A percentile compares a stretch with the other conserved stretches of the same genome.
Conservation (phyloP, 1,284 basidiomycete genomes). For the Pyrrhoderma noxium region DNA sequence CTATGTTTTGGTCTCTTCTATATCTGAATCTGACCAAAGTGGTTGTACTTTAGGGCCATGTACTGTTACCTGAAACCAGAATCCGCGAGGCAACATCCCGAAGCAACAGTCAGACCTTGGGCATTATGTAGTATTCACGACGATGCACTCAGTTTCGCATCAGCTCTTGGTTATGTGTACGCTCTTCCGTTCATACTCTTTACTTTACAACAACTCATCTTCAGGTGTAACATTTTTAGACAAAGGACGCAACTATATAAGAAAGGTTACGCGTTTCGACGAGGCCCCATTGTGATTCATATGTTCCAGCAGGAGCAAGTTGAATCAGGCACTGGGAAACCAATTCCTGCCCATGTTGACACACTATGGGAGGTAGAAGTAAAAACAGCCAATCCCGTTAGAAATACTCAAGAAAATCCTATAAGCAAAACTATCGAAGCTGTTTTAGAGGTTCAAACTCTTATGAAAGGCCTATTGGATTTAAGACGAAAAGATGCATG, state of each 20-base stretch:
- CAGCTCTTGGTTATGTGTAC: slow-evolving; percentile 66
- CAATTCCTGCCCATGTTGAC: slow-evolving; percentile 63
- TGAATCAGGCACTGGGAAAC: slow-evolving; percentile 61
- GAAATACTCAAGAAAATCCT: slow-evolving; percentile 63
- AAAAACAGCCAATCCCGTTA: slow-evolving; percentile 66
- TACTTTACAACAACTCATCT: neutral
- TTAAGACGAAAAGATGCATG: slow-evolving; percentile 16
- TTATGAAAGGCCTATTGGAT: slow-evolving; percentile 51
- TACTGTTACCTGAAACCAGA: slow-evolving; percentile 76
- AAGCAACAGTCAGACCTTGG: slow-evolving; percentile 77
- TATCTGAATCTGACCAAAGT: no score
- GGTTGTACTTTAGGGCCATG: slow-evolving; percentile 45
- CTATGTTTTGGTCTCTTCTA: neutral
- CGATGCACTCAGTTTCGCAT: slow-evolving; percentile 69
- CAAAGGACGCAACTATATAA: slow-evolving; percentile 65
- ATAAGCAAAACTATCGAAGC: slow-evolving; percentile 57
- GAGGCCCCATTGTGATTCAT: slow-evolving; percentile 60
- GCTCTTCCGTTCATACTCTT: slow-evolving; percentile 21
- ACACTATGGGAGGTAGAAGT: slow-evolving; percentile 81
- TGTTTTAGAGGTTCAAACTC: slow-evolving; percentile 65
- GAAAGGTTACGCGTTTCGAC: slow-evolving; percentile 64
- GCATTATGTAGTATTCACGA: slow-evolving; percentile 67
- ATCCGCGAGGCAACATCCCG: slow-evolving; percentile 66
- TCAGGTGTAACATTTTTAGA: slow-evolving; percentile 4
- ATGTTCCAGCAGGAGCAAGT: slow-evolving; percentile 80